phyloP scores from a whole-genome alignment of 75 land plant species.

The Larix kaempferi region DNA sequence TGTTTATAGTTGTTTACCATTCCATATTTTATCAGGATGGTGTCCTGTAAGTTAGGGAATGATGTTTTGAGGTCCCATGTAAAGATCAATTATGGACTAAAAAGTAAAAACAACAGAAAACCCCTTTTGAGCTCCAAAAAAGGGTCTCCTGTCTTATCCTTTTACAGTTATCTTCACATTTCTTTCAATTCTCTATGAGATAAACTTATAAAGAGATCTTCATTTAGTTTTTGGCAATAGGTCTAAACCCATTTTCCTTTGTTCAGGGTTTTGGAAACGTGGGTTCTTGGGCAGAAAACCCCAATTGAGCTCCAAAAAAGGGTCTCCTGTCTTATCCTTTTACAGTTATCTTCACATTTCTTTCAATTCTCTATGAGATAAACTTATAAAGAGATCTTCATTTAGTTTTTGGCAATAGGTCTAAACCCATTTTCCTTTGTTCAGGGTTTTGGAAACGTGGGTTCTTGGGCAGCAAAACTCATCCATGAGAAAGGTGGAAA shows the following conservation, averaged over 20 bases:
- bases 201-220: background rate
- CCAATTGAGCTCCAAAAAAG: background rate
- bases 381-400: background rate
- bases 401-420: background rate
- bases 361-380: background rate
- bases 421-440: conserved; percentile 2
- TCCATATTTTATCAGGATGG: background rate
- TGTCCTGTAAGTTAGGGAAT: too few relatives aligned
- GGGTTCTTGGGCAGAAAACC: conserved; percentile 85
- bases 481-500: conserved; percentile 72
- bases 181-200: background rate
- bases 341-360: background rate
- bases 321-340: background rate
- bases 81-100: too few relatives aligned
- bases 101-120: background rate
- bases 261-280: conserved; percentile 92
- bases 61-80: too few relatives aligned
- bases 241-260: conserved; percentile 1
- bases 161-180: background rate
- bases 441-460: conserved; percentile 96
- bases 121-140: background rate
- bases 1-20: background rate
- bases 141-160: background rate
- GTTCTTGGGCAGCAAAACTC: conserved; percentile 86
- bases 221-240: background rate